Evolutionary conservation across 164 flowering plant genomes (phyloP).

Genomic region (Santalum album): DNA sequence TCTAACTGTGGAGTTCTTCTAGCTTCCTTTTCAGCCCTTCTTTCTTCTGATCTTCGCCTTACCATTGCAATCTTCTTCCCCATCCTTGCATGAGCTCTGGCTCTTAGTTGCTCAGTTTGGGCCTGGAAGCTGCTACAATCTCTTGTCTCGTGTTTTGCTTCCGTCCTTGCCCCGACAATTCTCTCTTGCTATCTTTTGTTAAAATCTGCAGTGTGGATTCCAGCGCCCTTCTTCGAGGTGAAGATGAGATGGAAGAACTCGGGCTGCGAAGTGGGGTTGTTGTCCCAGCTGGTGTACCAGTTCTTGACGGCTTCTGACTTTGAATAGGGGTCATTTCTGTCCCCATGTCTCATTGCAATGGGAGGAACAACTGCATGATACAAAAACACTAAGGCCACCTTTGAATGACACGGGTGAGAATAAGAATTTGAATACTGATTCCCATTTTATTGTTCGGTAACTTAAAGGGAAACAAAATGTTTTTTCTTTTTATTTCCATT

Average conservation of each 20-base stretch:
- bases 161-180: slow-evolving; percentile 57
- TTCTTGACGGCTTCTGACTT: slow-evolving; percentile 89
- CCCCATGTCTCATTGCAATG: slow-evolving; percentile 85
- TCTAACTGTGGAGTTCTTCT: slow-evolving; percentile 47
- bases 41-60: slow-evolving; percentile 64
- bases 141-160: slow-evolving; percentile 74
- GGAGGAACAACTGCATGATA: slow-evolving; percentile 33
- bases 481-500: no score
- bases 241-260: slow-evolving; percentile 70
- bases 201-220: slow-evolving; percentile 33
- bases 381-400: no score
- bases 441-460: no score
- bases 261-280: slow-evolving; percentile 83
- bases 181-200: slow-evolving; percentile 26
- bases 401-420: no score
- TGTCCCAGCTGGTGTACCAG: slow-evolving; percentile 70
- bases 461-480: no score
- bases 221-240: slow-evolving; percentile 58
- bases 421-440: no score
- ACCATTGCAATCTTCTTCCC: slow-evolving; percentile 63
- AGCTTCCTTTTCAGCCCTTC: slow-evolving; percentile 57
- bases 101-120: slow-evolving; percentile 57
- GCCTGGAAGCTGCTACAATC: slow-evolving; percentile 76
- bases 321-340: slow-evolving; percentile 95
- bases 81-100: slow-evolving; percentile 68